Evolutionary conservation across 306 rosid species (phyloP), one percentile per base, ranked within the genome.

Genomic region (Cyclanthera cordifolia): DNA sequence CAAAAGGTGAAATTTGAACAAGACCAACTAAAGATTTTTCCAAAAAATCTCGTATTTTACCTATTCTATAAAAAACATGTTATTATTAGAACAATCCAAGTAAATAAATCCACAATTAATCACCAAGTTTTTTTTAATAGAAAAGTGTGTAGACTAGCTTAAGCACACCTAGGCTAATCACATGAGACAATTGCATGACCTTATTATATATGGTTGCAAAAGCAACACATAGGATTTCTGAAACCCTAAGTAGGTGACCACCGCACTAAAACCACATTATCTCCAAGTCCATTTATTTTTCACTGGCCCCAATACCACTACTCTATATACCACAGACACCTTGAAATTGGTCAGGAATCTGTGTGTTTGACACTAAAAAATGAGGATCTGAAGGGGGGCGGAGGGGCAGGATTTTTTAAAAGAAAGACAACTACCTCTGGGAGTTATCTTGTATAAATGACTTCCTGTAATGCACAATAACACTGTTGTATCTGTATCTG

Each of bases 371-470:
- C 37, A 32, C 4, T 4, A 4, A 3, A 32, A 34, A 34, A 34
- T 34, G 6, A 34, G 41, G 5, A 34, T 34, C 41, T 34, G 41
- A 34, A 34, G 6, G n/a, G n/a, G n/a, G n/a, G n/a, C n/a, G n/a
- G n/a, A n/a, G n/a, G n/a, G 41, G 41, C 8, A 34, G 41, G 41
- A 34, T 34, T 19, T 39, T 11, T 19, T 11, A 37, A 61, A 2
- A 59, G 43, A 17, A 32, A 32, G 5, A 58, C 28, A 64, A 46
- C 58, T 83, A 90, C 99, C 99, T 82, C 74, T 93, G 99, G 39
- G 91, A 77, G 79, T 90, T 82, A 73, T 93, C 99, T 79, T 90
- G 96, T 59, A 83, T 80, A 55, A 83, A 83, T 34, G 97, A 87
- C 81, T 93, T 93, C 84, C 88, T 88, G 83, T 90, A 93, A 78